Base-by-base conservation (phyloP, 768 basidiomycete genomes). In the Psilocybe tampanensis region DNA sequence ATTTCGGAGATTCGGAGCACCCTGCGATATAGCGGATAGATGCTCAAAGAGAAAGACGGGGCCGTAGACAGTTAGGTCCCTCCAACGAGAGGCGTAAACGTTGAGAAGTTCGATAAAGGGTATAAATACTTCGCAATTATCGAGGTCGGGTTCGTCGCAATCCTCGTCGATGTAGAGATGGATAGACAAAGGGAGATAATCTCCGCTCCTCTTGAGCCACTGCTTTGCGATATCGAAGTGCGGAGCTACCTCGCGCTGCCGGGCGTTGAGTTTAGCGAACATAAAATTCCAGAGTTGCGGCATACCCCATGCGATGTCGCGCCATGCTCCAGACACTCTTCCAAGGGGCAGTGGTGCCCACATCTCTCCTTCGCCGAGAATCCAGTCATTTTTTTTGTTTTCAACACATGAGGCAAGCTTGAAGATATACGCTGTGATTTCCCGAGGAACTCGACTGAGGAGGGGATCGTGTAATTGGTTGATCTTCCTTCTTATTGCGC, bases 371-470 rank as follows among this genome's bases (percentile, higher is more conserved):
- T 17, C 23, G 8, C 21, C n/a, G 23, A 12, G 32, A 15, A n/a
- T n/a, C n/a, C 8, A 7, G 18, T 8, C n/a, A 15, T 19, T 21
- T 21, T n/a, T 23, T 9, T 3, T 18, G n/a, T n/a, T 29, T 9
- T 29, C 29, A 29, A 29, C 41, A 13, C 24, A 8, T 12, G 7
- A 18, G 29, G 26, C 34, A 17, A 51, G 34, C 4, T 43, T 18
- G 41, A 62, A 55, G 2, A 62, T 58, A 21, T 51, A 41, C 2
- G 60, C 52, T 3, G 44, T 22, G 39, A 62, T 53, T 48, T 62
- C 60, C 7, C 21, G 21, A 9, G 60, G 60, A 1, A 58, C 26
- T 21, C 34, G 52, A n/a, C 21, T n/a, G n/a, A n/a, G 18, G 15
- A 54, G 47, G n/a, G 41, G 55, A 23, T 45, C 32, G 47, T 60